phyloP scores from a whole-genome alignment of 768 basidiomycete genomes.

The Lentinula edodes region DNA sequence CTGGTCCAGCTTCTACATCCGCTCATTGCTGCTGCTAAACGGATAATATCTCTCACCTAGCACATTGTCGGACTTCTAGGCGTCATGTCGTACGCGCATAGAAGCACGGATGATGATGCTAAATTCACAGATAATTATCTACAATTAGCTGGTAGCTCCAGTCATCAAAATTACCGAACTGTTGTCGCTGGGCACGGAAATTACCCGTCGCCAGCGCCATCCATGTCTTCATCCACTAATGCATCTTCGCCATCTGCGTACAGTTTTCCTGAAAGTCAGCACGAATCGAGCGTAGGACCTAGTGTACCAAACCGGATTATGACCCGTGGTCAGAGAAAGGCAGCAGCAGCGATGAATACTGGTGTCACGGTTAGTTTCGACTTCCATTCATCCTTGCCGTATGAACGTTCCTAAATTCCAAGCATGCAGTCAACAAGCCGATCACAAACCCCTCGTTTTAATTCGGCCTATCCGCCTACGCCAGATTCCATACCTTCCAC shows the following conservation, averaged over 20 bases:
- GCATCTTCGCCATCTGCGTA: conserved; percentile 1
- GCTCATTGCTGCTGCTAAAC: not conserved
- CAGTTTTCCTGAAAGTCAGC: conserved; percentile 22
- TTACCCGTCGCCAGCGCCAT: not conserved
- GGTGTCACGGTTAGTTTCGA: conserved; percentile 22
- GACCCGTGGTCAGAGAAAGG: conserved; percentile 37
- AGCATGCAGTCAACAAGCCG: not conserved
- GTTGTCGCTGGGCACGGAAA: not conserved
- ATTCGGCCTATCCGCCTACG: conserved; percentile 4
- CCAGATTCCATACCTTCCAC: conserved; percentile 17
- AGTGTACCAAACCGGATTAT: conserved; percentile 44
- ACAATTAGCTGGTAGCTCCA: not conserved
- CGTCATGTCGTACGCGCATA: not conserved
- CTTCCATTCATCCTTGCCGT: conserved; percentile 9
- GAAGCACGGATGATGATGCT: not conserved
- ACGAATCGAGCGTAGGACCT: conserved; percentile 49
- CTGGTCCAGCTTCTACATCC: no score
- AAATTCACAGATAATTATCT: not conserved
- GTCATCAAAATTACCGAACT: not conserved
- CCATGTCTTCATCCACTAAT: not conserved
- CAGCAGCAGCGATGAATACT: conserved; percentile 18
- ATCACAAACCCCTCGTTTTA: not conserved
- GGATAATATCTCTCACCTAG: not conserved
- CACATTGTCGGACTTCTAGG: not conserved
- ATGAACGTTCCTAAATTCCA: not conserved